Evolutionary conservation across 176 grass and related monocot species (phyloP).

Genomic region (Rhynchospora pubera): DNA sequence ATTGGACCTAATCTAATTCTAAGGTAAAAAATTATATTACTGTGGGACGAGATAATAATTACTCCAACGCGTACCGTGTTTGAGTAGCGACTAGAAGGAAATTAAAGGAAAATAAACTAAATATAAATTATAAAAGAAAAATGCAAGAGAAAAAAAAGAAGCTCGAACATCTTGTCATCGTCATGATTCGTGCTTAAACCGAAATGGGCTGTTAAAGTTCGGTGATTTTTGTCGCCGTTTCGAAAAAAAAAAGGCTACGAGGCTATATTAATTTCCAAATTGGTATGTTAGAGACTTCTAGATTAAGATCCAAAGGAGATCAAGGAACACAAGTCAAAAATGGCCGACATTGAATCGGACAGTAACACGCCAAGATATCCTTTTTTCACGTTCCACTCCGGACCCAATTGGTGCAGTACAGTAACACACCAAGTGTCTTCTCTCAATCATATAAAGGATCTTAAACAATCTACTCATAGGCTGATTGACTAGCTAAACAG

Average conservation of each 20-base stretch:
- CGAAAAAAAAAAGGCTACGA: not conserved
- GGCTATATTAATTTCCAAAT: not conserved
- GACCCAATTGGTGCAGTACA: not conserved
- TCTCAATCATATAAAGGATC: not conserved
- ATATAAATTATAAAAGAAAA: not conserved
- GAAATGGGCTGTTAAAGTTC: not conserved
- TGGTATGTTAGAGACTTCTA: not conserved
- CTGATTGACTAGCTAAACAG: too few relatives aligned
- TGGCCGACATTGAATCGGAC: constrained; percentile 25
- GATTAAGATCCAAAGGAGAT: not conserved
- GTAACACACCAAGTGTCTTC: not conserved
- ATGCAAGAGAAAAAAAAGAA: not conserved
- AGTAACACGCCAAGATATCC: constrained; percentile 7
- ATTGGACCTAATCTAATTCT: not conserved
- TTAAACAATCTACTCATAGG: too few relatives aligned
- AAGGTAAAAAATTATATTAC: not conserved
- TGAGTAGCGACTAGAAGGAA: not conserved
- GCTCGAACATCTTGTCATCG: not conserved
- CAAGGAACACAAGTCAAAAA: not conserved
- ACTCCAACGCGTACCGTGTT: too few relatives aligned
- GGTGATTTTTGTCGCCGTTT: not conserved
- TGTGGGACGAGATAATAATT: not conserved
- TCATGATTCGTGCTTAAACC: not conserved
- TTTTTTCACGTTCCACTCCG: constrained; percentile 4
- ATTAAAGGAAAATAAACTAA: not conserved